Evolutionary conservation across 1,284 basidiomycete species (phyloP).

Genomic region (Chondrostereum purpureum): DNA sequence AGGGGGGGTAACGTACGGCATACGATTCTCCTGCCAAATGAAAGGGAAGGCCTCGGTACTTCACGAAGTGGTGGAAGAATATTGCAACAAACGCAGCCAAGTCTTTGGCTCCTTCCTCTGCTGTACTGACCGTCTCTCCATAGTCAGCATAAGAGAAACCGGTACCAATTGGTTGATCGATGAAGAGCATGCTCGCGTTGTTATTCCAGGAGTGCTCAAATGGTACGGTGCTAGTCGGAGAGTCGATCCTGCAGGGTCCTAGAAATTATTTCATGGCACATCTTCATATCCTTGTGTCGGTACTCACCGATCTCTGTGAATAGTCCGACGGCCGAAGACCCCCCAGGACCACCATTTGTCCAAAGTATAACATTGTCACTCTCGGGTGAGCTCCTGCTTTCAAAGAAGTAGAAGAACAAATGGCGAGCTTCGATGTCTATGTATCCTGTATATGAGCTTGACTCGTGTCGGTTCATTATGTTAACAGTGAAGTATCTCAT

Average conservation of each 20-base stretch:
- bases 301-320: slow-evolving; percentile 7
- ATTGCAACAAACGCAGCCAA: slow-evolving; percentile 49
- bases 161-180: slow-evolving; percentile 43
- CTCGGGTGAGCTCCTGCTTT: slow-evolving; percentile 62
- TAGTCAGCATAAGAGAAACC: slow-evolving; percentile 72
- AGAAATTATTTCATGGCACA: neutral
- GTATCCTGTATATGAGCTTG: slow-evolving; percentile 35
- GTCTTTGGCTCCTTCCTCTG: slow-evolving; percentile 49
- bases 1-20: slow-evolving; percentile 34
- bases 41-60: slow-evolving; percentile 49
- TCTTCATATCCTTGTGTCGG: too few relatives aligned
- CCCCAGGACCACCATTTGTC: slow-evolving; percentile 50
- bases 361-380: slow-evolving; percentile 64
- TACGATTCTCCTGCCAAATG: slow-evolving; percentile 74
- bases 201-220: slow-evolving; percentile 48
- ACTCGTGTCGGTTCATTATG: too few relatives aligned
- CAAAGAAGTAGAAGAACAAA: slow-evolving; percentile 86
- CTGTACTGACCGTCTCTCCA: slow-evolving; percentile 37
- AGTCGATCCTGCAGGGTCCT: neutral
- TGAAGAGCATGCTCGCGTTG: slow-evolving; percentile 63
- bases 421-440: slow-evolving; percentile 67
- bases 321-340: slow-evolving; percentile 14
- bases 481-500: too few relatives aligned
- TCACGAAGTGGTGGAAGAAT: slow-evolving; percentile 51
- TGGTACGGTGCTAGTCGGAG: neutral